phyloP scores from a whole-genome alignment of 2,329 filamentous ascomycete species.

The Phialocephala sp. region DNA sequence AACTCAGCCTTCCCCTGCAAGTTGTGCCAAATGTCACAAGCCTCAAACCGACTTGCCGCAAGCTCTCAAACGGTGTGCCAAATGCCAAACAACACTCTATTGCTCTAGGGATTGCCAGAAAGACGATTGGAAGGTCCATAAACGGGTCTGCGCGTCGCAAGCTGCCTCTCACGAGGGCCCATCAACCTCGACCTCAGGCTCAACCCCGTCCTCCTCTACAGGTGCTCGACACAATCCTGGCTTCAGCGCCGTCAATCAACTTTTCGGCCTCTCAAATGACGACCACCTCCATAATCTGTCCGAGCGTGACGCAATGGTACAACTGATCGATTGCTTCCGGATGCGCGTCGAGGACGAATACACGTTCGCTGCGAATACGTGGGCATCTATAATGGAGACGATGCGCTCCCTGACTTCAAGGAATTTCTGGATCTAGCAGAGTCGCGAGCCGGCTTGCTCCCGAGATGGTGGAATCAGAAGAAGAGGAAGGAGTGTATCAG shows the following conservation, averaged over 20 bases:
- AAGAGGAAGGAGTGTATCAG: constrained; percentile 27
- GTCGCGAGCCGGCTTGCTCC: constrained; percentile 20
- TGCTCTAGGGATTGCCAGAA: constrained; percentile 32
- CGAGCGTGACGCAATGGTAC: constrained; percentile 22
- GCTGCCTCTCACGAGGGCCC: not conserved
- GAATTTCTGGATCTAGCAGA: constrained; percentile 30
- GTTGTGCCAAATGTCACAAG: constrained; percentile 1
- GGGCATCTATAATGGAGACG: constrained; percentile 21
- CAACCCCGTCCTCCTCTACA: not conserved
- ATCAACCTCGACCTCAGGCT: not conserved
- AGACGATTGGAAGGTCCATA: constrained; percentile 31
- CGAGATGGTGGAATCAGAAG: constrained; percentile 24
- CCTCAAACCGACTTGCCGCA: not conserved
- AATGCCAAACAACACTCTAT: constrained; percentile 31
- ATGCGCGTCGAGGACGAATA: constrained; percentile 31
- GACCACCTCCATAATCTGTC: constrained; percentile 21
- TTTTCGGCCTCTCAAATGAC: constrained; percentile 13
- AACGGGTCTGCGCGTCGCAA: constrained; percentile 20
- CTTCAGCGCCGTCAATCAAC: not conserved
- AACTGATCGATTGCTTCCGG: constrained; percentile 31
- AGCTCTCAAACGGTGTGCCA: constrained; percentile 20
- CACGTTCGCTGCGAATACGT: constrained; percentile 13
- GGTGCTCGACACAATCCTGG: constrained; percentile 5
- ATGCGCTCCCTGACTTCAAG: constrained; percentile 24
- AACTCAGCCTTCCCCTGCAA: not conserved